Base-by-base conservation (phyloP, 2,329 filamentous ascomycete genomes). In the Botrytis medusae region DNA sequence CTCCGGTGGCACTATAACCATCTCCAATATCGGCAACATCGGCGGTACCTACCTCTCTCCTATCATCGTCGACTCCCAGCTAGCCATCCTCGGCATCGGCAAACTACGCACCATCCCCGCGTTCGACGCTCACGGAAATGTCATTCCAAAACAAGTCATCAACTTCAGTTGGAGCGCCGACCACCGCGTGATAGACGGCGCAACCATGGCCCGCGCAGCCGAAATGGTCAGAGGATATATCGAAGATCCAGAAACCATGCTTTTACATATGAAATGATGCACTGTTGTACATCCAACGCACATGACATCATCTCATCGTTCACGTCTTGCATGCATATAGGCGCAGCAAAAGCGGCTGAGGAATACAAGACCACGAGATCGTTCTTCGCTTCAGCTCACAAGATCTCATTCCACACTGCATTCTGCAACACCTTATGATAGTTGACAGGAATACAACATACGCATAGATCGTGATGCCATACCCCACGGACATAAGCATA, bases 131-230 rank as follows among this genome's bases (percentile, higher is more conserved):
- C 80, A 83, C 1, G 81, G 78, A 12, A 81, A 83, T 44, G 85
- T 98, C 20, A 87, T 95, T 20, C 90, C 89, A 83, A 93, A 90
- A 82, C 91, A 97, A 79, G 88, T 97, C 75, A 91, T 92, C 81
- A 94, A 97, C 80, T 94, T 98, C 78, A 98, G 95, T 83, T 98
- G 95, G 95, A 95, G 93, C 82, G 95, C 95, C 9, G 95, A 98
- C 83, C 96, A 99, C 83, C 87, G 96, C 32, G 93, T 98, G 71
- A 90, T 98, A 64, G 96, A 99, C 83, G 96, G 96, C 2, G 95
- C 95, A 64, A 97, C 95, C 74, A 94, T 97, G 88, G 96, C 96
- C 32, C 88, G 95, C 77, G 95, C 95, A 81, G 94, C 94, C 20
- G 94, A 95, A 79, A 87, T 92, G 75, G 92, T 98, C 34, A 90